Evolutionary conservation across 257 asterid genomes (phyloP).

Genomic region (Jasminum sambac): DNA sequence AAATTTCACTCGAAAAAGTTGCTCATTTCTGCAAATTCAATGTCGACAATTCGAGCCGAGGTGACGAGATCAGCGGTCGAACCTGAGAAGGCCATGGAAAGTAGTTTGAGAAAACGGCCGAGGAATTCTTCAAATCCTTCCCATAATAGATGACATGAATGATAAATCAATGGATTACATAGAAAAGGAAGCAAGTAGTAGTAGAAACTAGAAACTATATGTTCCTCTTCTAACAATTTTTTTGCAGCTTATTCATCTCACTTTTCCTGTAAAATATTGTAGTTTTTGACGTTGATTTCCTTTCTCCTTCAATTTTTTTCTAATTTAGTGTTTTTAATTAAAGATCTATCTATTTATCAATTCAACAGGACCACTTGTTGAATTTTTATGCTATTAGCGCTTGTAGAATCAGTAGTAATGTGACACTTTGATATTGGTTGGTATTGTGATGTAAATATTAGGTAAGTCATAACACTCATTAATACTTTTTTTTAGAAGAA

Average conservation of each 20-base stretch:
- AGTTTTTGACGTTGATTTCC: neutral
- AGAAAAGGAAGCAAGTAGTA: neutral
- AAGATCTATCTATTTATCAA: neutral
- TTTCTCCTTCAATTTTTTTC: too few species aligned
- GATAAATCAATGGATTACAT: neutral
- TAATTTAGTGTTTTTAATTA: neutral
- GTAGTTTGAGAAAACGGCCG: conserved; percentile 44
- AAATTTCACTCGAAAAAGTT: conserved; percentile 38
- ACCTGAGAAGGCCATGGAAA: conserved; percentile 49
- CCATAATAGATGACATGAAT: conserved; percentile 35
- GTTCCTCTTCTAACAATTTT: conserved; percentile 23
- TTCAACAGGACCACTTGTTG: neutral
- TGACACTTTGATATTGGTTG: too few species aligned
- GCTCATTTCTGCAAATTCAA: conserved; percentile 26
- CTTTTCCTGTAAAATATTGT: neutral
- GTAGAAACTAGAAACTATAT: neutral
- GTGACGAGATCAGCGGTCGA: conserved; percentile 33
- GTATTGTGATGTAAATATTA: too few species aligned
- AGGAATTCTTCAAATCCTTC: conserved; percentile 60
- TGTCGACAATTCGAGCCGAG: conserved; percentile 30
- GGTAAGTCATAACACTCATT: too few species aligned
- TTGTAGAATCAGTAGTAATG: too few species aligned
- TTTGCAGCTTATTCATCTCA: conserved; percentile 11
- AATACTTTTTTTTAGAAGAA: too few species aligned
- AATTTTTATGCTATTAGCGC: neutral